Evolutionary conservation across 768 basidiomycete species (phyloP).

Genomic region (Tulasnella sp.): DNA sequence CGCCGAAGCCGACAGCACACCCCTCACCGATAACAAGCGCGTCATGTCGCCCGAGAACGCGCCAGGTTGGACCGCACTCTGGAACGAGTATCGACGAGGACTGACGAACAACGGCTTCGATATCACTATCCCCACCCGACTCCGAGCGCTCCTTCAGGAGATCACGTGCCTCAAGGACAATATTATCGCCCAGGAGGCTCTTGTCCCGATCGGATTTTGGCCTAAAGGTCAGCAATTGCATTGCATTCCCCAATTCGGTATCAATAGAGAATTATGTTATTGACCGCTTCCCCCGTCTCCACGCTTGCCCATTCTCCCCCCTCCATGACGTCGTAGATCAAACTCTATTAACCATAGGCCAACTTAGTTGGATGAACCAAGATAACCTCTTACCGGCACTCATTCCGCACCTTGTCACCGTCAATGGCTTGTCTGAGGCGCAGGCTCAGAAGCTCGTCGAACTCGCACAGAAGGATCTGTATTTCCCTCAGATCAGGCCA

Average conservation of each 20-base stretch:
- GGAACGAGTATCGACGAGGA: slow-evolving; percentile 51
- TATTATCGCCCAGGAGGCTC: slow-evolving; percentile 44
- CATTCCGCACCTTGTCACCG: slow-evolving; percentile 44
- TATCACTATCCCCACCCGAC: slow-evolving; percentile 44
- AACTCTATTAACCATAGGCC: slow-evolving; percentile 50
- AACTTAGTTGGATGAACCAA: slow-evolving; percentile 64
- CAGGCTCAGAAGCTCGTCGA: slow-evolving; percentile 47
- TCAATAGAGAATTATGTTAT: slow-evolving; percentile 4
- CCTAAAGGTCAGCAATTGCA: slow-evolving; percentile 7
- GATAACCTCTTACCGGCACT: slow-evolving; percentile 55
- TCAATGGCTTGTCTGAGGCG: slow-evolving; percentile 41
- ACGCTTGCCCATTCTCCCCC: too few species aligned
- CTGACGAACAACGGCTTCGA: slow-evolving; percentile 45
- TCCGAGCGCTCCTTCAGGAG: slow-evolving; percentile 39
- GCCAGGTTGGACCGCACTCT: slow-evolving; percentile 52
- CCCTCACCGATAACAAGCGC: slow-evolving; percentile 37
- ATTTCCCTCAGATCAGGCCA: slow-evolving; percentile 43
- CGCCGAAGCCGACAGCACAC: slow-evolving; percentile 50
- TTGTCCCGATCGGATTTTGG: slow-evolving; percentile 50
- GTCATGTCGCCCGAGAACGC: slow-evolving; percentile 26
- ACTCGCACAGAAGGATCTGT: slow-evolving; percentile 56
- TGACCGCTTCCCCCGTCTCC: neutral
- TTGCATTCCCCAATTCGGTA: neutral
- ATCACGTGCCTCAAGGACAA: slow-evolving; percentile 44
- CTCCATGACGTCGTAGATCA: slow-evolving; percentile 34